Percentiles rank a stretch among this genome's conserved stretches.
Evolutionary conservation across 2,329 filamentous ascomycete species (phyloP).

Genomic region (Xylariales sp.): DNA sequence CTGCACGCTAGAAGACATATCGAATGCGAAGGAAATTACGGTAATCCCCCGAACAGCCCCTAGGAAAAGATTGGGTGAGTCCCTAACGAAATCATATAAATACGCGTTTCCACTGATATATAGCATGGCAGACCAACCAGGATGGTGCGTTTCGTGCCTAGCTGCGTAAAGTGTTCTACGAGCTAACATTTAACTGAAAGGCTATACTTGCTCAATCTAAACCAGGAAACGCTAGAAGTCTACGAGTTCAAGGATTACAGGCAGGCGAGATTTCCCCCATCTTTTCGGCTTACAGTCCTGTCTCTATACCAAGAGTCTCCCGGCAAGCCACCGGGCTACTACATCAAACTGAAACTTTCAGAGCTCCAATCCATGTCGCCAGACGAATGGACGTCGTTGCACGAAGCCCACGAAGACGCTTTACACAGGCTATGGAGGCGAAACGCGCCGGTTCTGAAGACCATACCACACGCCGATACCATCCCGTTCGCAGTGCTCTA

Average conservation of each 20-base stretch:
- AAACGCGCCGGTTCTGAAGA: conserved; percentile 18
- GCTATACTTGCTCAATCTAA: conserved; percentile 37
- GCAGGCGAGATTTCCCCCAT: neutral
- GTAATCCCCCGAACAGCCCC: conserved; percentile 28
- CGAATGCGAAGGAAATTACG: conserved; percentile 26
- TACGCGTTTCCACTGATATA: conserved; percentile 10
- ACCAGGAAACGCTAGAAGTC: conserved; percentile 33
- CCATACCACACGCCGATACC: conserved; percentile 28
- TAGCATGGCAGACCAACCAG: conserved; percentile 27
- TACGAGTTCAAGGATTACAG: conserved; percentile 33
- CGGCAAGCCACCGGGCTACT: conserved; percentile 31
- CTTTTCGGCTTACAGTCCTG: conserved; percentile 17
- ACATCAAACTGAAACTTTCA: conserved; percentile 33
- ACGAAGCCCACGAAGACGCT: conserved; percentile 19
- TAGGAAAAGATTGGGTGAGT: conserved; percentile 32
- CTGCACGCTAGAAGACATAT: conserved; percentile 34
- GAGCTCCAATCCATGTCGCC: conserved; percentile 31
- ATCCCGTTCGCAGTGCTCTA: conserved; percentile 37
- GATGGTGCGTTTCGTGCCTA: conserved; percentile 26
- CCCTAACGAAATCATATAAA: neutral
- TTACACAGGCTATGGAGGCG: conserved; percentile 27
- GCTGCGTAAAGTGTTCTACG: neutral
- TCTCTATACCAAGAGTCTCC: conserved; percentile 19
- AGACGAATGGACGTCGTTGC: conserved; percentile 28
- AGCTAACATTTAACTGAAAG: conserved; percentile 20